phyloP scores from a whole-genome alignment of 2,329 filamentous ascomycete species.

The Pseudogymnoascus sp. region DNA sequence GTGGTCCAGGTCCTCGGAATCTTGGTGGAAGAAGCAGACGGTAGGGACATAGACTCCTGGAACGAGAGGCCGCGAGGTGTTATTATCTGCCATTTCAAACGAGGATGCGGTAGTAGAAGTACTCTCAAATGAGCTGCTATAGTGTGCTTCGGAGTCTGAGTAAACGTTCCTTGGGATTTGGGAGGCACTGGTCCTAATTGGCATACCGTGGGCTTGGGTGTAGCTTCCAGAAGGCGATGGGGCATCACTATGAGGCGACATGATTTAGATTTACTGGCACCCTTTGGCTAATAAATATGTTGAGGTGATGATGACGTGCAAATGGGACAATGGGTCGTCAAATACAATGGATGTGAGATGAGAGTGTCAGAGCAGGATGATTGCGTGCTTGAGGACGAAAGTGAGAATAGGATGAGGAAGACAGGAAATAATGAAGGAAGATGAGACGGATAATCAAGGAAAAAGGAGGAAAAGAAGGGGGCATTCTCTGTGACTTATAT shows the following conservation, averaged over 20 bases:
- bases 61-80: conserved; percentile 33
- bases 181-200: not conserved
- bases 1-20: conserved; percentile 59
- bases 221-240: conserved; percentile 41
- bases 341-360: not conserved
- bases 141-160: conserved; percentile 28
- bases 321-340: conserved; percentile 5
- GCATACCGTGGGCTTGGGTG: conserved; percentile 24
- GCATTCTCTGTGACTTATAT: not conserved
- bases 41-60: conserved; percentile 66
- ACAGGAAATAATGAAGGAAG: not conserved
- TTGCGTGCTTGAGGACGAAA: not conserved
- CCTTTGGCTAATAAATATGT: not conserved
- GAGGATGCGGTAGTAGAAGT: conserved; percentile 38
- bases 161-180: conserved; percentile 24
- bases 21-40: conserved; percentile 62
- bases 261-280: conserved; percentile 20
- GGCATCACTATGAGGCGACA: conserved; percentile 42
- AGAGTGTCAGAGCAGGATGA: not conserved
- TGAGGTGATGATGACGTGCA: not conserved
- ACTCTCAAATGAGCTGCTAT: conserved; percentile 18
- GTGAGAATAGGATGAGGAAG: not conserved
- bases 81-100: conserved; percentile 25
- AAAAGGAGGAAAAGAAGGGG: conserved; percentile 4
- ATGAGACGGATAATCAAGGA: not conserved